Conservation (phyloP, 2,329 filamentous ascomycete species). For the Venturia effusa region DNA sequence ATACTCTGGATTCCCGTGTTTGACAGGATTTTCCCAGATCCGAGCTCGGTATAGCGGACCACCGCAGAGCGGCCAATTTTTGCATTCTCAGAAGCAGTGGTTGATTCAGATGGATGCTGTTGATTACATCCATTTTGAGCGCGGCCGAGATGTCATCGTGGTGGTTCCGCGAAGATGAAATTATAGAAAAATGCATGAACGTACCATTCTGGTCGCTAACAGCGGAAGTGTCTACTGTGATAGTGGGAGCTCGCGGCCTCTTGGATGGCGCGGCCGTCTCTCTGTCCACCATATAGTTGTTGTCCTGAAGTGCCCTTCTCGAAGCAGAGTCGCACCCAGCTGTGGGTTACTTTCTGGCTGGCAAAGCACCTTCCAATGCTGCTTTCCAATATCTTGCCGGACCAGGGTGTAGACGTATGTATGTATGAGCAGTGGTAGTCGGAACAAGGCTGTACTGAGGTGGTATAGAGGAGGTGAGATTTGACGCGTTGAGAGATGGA, state of each 20-base stretch:
- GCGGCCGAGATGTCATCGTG: not conserved
- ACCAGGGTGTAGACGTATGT: not conserved
- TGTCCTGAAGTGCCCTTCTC: not conserved
- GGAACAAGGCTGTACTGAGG: not conserved
- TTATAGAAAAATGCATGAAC: not conserved
- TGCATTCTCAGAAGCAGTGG: not conserved
- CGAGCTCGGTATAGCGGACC: not conserved
- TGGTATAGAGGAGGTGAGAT: not conserved
- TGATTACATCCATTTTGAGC: not conserved
- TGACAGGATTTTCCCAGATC: not conserved
- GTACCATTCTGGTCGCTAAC: slow-evolving; percentile 26
- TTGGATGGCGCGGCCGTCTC: slow-evolving; percentile 10
- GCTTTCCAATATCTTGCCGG: not conserved
- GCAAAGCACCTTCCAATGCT: not conserved
- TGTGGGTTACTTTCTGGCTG: not conserved
- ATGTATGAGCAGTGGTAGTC: not conserved
- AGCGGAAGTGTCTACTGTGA: slow-evolving; percentile 42
- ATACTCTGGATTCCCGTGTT: not conserved
- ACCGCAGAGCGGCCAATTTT: not conserved
- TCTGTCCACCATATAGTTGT: slow-evolving; percentile 6
- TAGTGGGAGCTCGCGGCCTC: slow-evolving; percentile 36
- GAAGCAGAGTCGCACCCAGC: not conserved
- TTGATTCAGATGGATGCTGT: not conserved
- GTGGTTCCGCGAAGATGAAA: not conserved
- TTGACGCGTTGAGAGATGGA: not conserved